These are phyloP conservation scores for Boletus reticuloceps DNA, from an alignment of 768 basidiomycete species.

Conservation along the genomic window DNA sequence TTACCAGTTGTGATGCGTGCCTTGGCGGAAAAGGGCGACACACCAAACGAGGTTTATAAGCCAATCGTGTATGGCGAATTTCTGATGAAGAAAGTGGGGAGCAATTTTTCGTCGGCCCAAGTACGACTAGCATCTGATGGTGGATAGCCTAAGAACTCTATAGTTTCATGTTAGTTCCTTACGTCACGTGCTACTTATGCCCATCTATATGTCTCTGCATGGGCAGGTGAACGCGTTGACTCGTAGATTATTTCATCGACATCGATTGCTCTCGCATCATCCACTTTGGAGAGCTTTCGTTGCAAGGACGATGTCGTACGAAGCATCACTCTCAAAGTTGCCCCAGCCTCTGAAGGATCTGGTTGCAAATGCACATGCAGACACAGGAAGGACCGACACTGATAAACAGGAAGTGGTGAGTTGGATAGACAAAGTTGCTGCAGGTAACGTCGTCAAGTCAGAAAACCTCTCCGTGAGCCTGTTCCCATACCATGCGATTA, in stretches of 20 bases:
- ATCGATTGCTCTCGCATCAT: constrained; percentile 17
- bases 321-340: constrained; percentile 47
- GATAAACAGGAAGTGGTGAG: constrained; percentile 61
- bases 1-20: constrained; percentile 57
- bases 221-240: constrained; percentile 18
- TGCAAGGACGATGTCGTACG: constrained; percentile 49
- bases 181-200: constrained; percentile 27
- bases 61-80: constrained; percentile 78
- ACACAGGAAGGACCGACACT: constrained; percentile 54
- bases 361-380: constrained; percentile 37
- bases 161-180: too few species aligned
- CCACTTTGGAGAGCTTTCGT: constrained; percentile 11
- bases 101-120: constrained; percentile 57
- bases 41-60: constrained; percentile 34
- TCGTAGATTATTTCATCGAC: constrained; percentile 21
- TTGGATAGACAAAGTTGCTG: constrained; percentile 69
- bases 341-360: constrained; percentile 52
- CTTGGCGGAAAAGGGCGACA: constrained; percentile 5
- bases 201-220: not conserved
- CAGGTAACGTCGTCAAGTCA: constrained; percentile 45
- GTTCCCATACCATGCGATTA: not conserved
- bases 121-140: constrained; percentile 22
- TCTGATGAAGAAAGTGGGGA: constrained; percentile 65
- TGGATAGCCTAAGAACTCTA: not conserved
- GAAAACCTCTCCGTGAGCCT: constrained; percentile 49